Base-by-base conservation (phyloP, 78 protist genomes). In the Capsaspora owczarzaki region DNA sequence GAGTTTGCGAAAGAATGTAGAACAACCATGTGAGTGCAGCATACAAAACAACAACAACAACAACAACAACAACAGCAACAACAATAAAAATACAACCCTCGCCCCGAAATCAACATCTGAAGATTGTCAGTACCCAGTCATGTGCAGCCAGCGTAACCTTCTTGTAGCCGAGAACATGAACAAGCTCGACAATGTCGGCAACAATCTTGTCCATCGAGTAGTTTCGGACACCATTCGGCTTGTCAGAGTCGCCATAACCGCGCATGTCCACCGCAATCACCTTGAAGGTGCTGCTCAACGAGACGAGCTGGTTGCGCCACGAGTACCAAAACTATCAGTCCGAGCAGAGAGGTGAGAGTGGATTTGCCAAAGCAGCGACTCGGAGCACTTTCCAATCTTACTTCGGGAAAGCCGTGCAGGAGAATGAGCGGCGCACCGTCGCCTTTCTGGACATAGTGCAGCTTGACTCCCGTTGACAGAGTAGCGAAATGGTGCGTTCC, bases 231-330 rank as follows among this genome's bases (percentile, higher is more conserved):
- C 72, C 63, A 1, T n/a, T 8, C 20, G 81, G 81, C 69, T 76
- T 76, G 38, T 49, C 46, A 20, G 70, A n/a, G 49, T 76, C 69
- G n/a, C 69, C 69, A 31, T 76, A 76, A 53, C 81, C 81, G 29
- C 81, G 66, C 81, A 76, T 56, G 81, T 76, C 81, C 40, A 76
- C 68, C 33, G 81, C 81, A 25, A 76, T 69, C 31, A 19, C 68
- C 2, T 49, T 33, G n/a, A 31, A 29, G 20, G 38, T 4, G 60
- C 47, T 31, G 42, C 60, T 29, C 4, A 74, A 46, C 60, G 23
- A 53, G 10, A 27, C 37, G 3, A 74, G 8, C 78, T 74, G 78
- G 22, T 46, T 53, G 25, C 78, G 78, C 78, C 78, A 74, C 38
- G 43, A 31, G 40, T 46, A 74, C 78, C 78, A 74, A 22, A 42